Evolutionary conservation across 2,329 filamentous ascomycete genomes (phyloP).

Genomic region (Neopestalotiopsis clavispora): DNA sequence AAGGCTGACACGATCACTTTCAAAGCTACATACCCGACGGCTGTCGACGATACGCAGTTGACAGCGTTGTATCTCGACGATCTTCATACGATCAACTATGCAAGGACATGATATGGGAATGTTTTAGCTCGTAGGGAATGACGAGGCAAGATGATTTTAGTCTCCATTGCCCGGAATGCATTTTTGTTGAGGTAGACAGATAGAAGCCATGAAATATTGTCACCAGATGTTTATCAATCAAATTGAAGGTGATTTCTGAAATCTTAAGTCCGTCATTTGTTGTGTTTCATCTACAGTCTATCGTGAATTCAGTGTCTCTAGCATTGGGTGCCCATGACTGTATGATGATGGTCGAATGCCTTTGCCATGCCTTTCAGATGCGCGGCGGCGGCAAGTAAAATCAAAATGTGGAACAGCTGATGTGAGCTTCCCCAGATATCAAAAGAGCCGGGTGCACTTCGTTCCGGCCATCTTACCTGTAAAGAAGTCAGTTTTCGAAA

Average conservation of each 20-base stretch:
- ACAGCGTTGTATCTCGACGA: not conserved
- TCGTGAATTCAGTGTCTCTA: not conserved
- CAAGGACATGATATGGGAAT: not conserved
- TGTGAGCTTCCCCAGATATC: slow-evolving; percentile 95
- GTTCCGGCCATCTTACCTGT: slow-evolving; percentile 81
- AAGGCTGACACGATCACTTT: not conserved
- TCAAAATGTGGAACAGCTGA: slow-evolving; percentile 93
- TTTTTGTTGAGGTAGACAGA: no score
- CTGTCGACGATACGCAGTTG: not conserved
- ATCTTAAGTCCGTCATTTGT: not conserved
- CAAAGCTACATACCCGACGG: not conserved
- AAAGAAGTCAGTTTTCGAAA: not conserved
- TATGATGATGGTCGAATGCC: slow-evolving; percentile 87
- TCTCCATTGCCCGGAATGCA: no score
- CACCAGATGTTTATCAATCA: not conserved
- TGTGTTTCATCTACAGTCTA: not conserved
- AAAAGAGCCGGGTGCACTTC: slow-evolving; percentile 75
- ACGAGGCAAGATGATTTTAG: no score
- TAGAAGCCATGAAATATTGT: no score
- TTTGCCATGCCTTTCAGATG: slow-evolving; percentile 82
- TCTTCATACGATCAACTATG: not conserved
- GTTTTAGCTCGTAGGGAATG: not conserved
- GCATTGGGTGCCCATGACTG: slow-evolving; percentile 58
- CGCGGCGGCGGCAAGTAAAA: slow-evolving; percentile 79
- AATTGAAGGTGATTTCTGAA: no score